Conservation (phyloP, 1,139 yeast genomes). For the Candida smagusa region DNA sequence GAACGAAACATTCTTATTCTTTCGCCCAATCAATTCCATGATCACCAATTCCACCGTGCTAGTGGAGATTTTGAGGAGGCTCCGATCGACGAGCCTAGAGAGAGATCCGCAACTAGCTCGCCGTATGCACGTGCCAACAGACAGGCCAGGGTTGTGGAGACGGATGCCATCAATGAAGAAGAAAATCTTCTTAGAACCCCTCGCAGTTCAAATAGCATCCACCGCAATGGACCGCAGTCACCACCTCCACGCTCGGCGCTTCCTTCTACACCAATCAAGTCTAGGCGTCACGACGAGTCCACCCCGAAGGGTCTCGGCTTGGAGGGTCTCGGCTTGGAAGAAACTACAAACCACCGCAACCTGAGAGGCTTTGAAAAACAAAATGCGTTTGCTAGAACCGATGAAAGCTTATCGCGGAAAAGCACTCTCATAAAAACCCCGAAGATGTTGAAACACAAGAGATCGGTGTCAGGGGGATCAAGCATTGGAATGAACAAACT, state of each 20-base stretch:
- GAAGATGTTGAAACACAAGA: slow-evolving; percentile 37
- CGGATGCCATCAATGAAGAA: slow-evolving; percentile 25
- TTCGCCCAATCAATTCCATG: slow-evolving; percentile 41
- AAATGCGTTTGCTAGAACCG: slow-evolving; percentile 1
- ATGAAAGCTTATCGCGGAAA: slow-evolving; percentile 18
- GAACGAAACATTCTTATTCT: slow-evolving; percentile 36
- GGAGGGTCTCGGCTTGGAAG: slow-evolving; percentile 24
- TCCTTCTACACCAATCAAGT: slow-evolving; percentile 21
- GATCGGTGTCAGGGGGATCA: slow-evolving; percentile 41
- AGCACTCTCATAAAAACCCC: slow-evolving; percentile 32
- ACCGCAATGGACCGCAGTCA: slow-evolving; percentile 8
- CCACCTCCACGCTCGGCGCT: slow-evolving; percentile 40
- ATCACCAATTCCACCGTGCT: slow-evolving; percentile 30
- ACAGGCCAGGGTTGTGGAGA: slow-evolving; percentile 47
- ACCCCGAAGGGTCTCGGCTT: slow-evolving; percentile 38
- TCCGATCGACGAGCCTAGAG: slow-evolving; percentile 6
- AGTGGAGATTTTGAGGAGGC: slow-evolving; percentile 7
- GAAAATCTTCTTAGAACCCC: slow-evolving; percentile 15
- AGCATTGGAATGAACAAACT: neutral
- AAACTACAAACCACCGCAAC: slow-evolving; percentile 3
- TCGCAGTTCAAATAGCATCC: slow-evolving; percentile 9
- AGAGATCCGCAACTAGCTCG: slow-evolving; percentile 31
- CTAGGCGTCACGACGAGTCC: slow-evolving; percentile 12
- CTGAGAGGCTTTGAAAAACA: slow-evolving; percentile 7
- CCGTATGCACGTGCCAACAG: slow-evolving; percentile 46